phyloP scores from a whole-genome alignment of 768 basidiomycete genomes.

The Podaxis sp. region DNA sequence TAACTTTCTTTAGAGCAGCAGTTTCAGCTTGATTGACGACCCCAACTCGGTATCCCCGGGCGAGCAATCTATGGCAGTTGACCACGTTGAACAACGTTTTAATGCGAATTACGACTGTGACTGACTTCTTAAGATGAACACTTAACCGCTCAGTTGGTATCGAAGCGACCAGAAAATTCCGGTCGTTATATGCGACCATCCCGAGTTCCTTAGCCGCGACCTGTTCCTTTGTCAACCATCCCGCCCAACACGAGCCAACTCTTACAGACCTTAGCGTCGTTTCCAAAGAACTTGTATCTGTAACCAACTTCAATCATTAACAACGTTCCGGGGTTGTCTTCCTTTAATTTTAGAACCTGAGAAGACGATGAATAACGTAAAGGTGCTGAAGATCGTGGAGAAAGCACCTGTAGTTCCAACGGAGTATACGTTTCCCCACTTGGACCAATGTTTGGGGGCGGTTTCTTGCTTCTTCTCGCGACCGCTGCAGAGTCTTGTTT shows the following conservation, averaged over 20 bases:
- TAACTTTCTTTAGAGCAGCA: constrained; percentile 82
- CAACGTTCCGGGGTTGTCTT: constrained; percentile 60
- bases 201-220: constrained; percentile 76
- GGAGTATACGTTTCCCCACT: constrained; percentile 75
- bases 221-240: constrained; percentile 31
- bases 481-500: constrained; percentile 21
- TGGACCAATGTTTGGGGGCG: constrained; percentile 52
- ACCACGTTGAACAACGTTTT: constrained; percentile 2
- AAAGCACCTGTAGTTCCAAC: constrained; percentile 63
- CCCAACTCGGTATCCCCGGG: constrained; percentile 81
- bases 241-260: neutral
- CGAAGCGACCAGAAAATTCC: constrained; percentile 75
- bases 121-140: constrained; percentile 75
- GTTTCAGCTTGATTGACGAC: constrained; percentile 84
- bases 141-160: constrained; percentile 70
- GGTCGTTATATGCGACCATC: constrained; percentile 68
- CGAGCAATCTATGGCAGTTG: constrained; percentile 50
- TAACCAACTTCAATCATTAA: constrained; percentile 86
- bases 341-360: constrained; percentile 60
- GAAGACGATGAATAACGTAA: neutral
- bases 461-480: constrained; percentile 29
- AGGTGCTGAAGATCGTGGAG: neutral
- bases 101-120: neutral
- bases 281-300: constrained; percentile 79
- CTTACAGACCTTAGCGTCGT: constrained; percentile 69